Evolutionary conservation across 305 asterid genomes (phyloP).

Genomic region (Solanum chacoense): DNA sequence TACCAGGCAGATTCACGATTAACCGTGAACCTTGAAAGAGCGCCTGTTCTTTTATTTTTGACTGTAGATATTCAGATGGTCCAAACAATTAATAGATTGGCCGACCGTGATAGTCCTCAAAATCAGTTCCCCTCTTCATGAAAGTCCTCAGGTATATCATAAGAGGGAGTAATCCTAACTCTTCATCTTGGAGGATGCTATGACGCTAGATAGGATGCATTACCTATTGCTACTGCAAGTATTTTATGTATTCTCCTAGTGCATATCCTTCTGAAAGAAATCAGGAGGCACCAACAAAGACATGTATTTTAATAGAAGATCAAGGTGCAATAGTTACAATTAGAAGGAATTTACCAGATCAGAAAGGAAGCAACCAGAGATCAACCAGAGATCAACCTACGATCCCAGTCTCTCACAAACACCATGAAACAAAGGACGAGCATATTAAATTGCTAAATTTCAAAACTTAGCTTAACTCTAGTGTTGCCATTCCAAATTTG

Average conservation of each 20-base stretch:
- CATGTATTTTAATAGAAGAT: background rate
- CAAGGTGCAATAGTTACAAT: background rate
- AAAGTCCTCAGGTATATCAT: background rate
- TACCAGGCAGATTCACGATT: background rate
- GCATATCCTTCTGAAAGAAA: background rate
- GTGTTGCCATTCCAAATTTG: background rate
- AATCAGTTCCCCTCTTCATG: background rate
- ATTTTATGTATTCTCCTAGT: background rate
- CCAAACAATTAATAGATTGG: background rate
- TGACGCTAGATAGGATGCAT: background rate
- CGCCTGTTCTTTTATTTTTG: background rate
- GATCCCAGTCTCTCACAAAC: background rate
- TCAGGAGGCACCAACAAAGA: background rate
- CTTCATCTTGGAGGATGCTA: slow-evolving; percentile 2
- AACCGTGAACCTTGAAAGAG: background rate
- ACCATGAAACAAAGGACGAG: background rate
- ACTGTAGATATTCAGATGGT: background rate
- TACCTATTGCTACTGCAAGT: background rate
- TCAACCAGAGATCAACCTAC: background rate
- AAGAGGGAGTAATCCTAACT: slow-evolving; percentile 1
- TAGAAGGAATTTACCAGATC: background rate
- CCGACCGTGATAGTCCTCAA: background rate
- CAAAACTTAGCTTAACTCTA: background rate
- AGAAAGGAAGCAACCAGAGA: background rate
- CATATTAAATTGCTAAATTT: background rate